These are phyloP conservation scores for Ramaria sp. DNA, from an alignment of 768 basidiomycete genomes.

Conservation along the genomic window DNA sequence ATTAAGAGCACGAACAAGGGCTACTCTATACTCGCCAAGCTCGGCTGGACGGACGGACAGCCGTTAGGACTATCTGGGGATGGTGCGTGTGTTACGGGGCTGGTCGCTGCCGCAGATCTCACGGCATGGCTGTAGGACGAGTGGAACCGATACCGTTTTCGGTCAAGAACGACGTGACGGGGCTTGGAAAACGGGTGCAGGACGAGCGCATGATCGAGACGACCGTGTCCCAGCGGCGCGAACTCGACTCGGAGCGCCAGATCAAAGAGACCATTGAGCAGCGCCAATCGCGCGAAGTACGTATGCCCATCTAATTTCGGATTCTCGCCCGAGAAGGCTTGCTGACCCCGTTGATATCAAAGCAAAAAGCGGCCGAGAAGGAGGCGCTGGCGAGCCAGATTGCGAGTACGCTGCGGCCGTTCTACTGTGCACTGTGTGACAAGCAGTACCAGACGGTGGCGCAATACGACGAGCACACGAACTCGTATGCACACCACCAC, in stretches of 20 bases:
- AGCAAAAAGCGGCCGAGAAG: constrained; percentile 58
- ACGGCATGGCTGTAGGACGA: constrained; percentile 33
- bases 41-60: constrained; percentile 77
- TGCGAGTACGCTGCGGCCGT: constrained; percentile 53
- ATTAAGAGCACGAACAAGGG: constrained; percentile 74
- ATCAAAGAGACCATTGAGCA: constrained; percentile 74
- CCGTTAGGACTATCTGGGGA: constrained; percentile 68
- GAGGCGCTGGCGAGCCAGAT: constrained; percentile 61
- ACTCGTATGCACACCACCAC: constrained; percentile 82
- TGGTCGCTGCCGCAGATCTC: not conserved
- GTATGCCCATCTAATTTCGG: constrained; percentile 6
- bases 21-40: constrained; percentile 66
- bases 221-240: constrained; percentile 74
- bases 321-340: no score
- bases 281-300: constrained; percentile 59
- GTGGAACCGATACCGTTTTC: constrained; percentile 78
- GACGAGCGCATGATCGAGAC: constrained; percentile 80
- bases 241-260: constrained; percentile 71
- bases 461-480: constrained; percentile 84
- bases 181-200: constrained; percentile 68
- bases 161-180: constrained; percentile 66
- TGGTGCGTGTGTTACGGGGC: constrained; percentile 31
- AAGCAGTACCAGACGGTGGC: constrained; percentile 82
- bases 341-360: not conserved
- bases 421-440: constrained; percentile 77